phyloP scores from a whole-genome alignment of 345 rosid genomes.

The Boechera divaricarpa region DNA sequence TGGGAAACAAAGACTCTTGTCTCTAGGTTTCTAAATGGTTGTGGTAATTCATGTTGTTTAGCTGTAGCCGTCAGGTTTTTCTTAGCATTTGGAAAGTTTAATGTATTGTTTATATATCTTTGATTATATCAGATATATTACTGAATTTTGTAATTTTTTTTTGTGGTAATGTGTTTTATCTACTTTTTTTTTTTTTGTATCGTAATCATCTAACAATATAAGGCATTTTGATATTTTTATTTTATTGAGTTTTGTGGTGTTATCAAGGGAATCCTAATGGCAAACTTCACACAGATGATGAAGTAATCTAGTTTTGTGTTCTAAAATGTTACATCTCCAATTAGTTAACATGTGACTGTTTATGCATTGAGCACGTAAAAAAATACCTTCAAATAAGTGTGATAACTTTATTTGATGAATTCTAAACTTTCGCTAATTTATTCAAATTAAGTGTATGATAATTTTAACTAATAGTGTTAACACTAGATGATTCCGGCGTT shows the following conservation, averaged over 20 bases:
- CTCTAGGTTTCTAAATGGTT: slow-evolving; percentile 32
- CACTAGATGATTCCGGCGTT: too few species aligned
- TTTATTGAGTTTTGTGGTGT: neutral
- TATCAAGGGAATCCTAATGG: neutral
- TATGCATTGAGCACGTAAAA: neutral
- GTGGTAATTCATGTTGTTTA: slow-evolving; percentile 34
- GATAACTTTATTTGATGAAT: neutral
- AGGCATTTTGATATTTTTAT: neutral
- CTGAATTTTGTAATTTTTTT: neutral
- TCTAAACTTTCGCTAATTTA: too few species aligned
- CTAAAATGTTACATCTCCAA: neutral
- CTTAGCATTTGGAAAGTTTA: slow-evolving; percentile 25
- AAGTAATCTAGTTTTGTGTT: too few species aligned
- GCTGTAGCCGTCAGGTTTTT: slow-evolving; percentile 27
- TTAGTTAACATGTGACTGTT: too few species aligned
- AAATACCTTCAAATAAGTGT: neutral
- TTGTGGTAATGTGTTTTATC: neutral
- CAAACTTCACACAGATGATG: too few species aligned
- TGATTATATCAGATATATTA: slow-evolving; percentile 7
- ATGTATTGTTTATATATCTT: slow-evolving; percentile 29
- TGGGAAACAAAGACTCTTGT: slow-evolving; percentile 35
- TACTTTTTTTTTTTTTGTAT: neutral
- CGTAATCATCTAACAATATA: slow-evolving; percentile 6
- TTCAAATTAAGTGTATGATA: too few species aligned
- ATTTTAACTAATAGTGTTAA: too few species aligned